Evolutionary conservation across 176 grass and related monocot genomes (phyloP), one percentile per base, ranked within the genome.

Genomic region (Carex kokanica): DNA sequence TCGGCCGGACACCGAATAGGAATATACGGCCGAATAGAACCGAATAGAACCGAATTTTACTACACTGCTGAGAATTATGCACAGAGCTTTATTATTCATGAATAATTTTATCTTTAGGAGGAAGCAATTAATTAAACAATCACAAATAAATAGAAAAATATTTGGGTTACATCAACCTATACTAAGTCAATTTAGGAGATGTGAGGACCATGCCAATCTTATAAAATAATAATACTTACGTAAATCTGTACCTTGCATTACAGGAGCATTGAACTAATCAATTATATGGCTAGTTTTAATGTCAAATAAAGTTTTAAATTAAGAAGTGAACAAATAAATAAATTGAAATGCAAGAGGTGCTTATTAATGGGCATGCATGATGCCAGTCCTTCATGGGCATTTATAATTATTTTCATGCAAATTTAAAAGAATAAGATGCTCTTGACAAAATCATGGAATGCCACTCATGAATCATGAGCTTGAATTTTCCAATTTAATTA

Each of bases 401-500:
- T 43, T 70, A 15, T 70, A 40, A 70, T 70, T 12, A 43, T 70
- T 43, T 11, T 43, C 66, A 70, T 70, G 66, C 3, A 70, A 70
- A 41, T 70, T 40, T 40, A 21, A 69, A 69, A 69, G 32, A 68
- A 70, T 18, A 6, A 41, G 17, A 38, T 70, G 66, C 36, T 70
- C 17, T 2, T n/a, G 17, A 40, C 6, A 70, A 70, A 70, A 70
- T 70, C 20, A 38, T 70, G 66, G 66, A 20, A 12, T 41, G 66
- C 36, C 66, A 70, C 66, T 70, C 36, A 70, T 41, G 36, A 40
- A 7, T 70, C 38, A 70, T 70, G 66, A 43, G 66, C 17, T 70
- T 70, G 17, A 70, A 70, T 70, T 43, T 70, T 70, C 29, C 36
- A 70, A 70, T 20, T 43, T 41, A 41, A 70, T 70, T 69, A 69